Percentiles rank a stretch among this genome's conserved stretches.
These are phyloP conservation scores for Termitomyces sp. DNA, from an alignment of 768 basidiomycete genomes.

Conservation along the genomic window DNA sequence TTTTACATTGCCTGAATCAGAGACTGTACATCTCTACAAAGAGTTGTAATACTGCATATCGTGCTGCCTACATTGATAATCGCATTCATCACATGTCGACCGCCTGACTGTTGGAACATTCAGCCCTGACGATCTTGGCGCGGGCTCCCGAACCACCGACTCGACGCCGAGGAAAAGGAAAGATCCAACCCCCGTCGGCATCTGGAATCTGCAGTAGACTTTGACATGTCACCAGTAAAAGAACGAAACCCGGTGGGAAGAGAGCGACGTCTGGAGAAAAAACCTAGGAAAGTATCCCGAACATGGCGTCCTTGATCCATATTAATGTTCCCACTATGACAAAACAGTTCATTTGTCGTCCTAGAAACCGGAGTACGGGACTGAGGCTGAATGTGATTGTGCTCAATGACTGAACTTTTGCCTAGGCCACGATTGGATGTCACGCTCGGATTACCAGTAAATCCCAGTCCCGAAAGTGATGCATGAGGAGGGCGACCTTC, in stretches of 20 bases:
- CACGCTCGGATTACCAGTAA: slow-evolving; percentile 1
- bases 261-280: slow-evolving; percentile 4
- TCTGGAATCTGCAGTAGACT: background rate
- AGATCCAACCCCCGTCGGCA: slow-evolving; percentile 9
- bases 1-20: no score
- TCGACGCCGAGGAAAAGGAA: background rate
- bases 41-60: background rate
- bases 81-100: no score
- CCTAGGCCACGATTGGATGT: background rate
- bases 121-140: background rate
- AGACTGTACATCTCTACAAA: no score
- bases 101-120: background rate
- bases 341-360: slow-evolving; percentile 2
- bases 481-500: background rate
- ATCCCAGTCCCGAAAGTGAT: background rate
- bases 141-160: background rate
- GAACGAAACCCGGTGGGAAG: background rate
- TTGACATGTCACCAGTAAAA: background rate
- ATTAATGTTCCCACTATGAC: background rate
- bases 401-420: background rate
- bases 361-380: background rate
- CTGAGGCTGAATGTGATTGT: background rate
- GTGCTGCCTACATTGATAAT: background rate
- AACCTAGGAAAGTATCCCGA: slow-evolving; percentile 1
- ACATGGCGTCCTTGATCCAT: slow-evolving; percentile 1